Conservation (phyloP, 306 rosid genomes). For the Vicia faba region DNA sequence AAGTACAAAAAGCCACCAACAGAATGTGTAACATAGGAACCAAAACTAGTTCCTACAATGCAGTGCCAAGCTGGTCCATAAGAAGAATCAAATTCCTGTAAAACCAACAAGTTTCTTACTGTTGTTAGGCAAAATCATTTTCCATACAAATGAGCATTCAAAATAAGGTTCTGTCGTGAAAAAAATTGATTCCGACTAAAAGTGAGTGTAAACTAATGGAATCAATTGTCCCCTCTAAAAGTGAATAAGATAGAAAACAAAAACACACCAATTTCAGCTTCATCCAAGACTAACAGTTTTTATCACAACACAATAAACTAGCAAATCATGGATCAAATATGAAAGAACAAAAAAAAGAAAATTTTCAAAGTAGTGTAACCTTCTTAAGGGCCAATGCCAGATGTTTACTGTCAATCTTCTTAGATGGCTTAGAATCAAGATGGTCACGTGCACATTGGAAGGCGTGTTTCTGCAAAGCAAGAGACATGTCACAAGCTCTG, state of each 20-base stretch:
- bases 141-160: not conserved
- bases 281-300: slow-evolving; percentile 8
- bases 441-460: slow-evolving; percentile 71
- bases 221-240: not conserved
- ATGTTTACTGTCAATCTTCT: slow-evolving; percentile 76
- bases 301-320: slow-evolving; percentile 30
- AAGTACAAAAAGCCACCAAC: slow-evolving; percentile 85
- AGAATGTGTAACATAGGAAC: slow-evolving; percentile 95
- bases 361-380: slow-evolving; percentile 41
- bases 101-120: slow-evolving; percentile 13
- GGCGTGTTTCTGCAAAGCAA: slow-evolving; percentile 67
- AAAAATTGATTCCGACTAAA: not conserved
- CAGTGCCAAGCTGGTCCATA: slow-evolving; percentile 99
- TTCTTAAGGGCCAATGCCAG: slow-evolving; percentile 82
- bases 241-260: not conserved
- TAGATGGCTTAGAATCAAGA: slow-evolving; percentile 67
- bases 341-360: not conserved
- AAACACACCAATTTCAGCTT: slow-evolving; percentile 7
- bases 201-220: too few species aligned
- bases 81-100: slow-evolving; percentile 85
- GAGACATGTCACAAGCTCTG: slow-evolving; percentile 85
- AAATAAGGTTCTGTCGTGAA: not conserved
- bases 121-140: slow-evolving; percentile 29
- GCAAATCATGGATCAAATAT: slow-evolving; percentile 6
- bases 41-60: slow-evolving; percentile 94